A percentile compares a stretch with the other conserved stretches of the same genome.
Evolutionary conservation across 2,329 filamentous ascomycete genomes (phyloP).

Genomic region (Moelleriella libera): DNA sequence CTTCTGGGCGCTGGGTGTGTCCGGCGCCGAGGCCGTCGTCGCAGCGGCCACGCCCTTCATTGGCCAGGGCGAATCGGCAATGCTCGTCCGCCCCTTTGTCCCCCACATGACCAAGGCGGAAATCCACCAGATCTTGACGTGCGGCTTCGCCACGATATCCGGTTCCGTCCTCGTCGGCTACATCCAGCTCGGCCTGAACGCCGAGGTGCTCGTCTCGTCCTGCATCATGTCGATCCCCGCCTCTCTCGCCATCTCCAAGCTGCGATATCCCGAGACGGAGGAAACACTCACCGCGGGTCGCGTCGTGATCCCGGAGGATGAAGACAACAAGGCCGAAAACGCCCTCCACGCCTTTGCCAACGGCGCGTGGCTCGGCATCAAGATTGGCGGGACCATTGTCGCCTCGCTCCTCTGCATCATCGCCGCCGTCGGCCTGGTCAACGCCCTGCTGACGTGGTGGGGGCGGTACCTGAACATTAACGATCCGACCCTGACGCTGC

Average conservation of each 20-base stretch:
- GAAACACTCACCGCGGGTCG: constrained; percentile 72
- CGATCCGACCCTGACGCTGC: constrained; percentile 51
- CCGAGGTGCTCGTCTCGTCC: constrained; percentile 74
- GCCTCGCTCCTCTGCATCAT: constrained; percentile 74
- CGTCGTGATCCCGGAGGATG: constrained; percentile 67
- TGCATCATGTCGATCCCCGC: constrained; percentile 95
- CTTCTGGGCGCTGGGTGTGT: constrained; percentile 79
- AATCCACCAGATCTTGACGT: constrained; percentile 85
- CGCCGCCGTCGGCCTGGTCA: constrained; percentile 57
- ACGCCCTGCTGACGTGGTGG: constrained; percentile 74
- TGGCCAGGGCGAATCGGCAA: constrained; percentile 84
- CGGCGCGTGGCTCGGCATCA: constrained; percentile 73
- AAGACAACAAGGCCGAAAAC: constrained; percentile 64
- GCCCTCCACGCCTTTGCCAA: constrained; percentile 74
- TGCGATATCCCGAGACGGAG: constrained; percentile 79
- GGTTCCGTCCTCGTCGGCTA: constrained; percentile 80
- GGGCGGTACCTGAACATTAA: constrained; percentile 64
- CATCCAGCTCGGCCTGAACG: constrained; percentile 68
- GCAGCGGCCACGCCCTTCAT: constrained; percentile 89
- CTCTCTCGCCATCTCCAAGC: constrained; percentile 76
- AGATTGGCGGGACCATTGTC: constrained; percentile 73
- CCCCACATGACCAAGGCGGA: constrained; percentile 76
- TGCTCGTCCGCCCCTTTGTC: constrained; percentile 81
- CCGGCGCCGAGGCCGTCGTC: constrained; percentile 85
- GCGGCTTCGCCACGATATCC: constrained; percentile 83